Conservation (phyloP, 306 rosid species). For the Rubus idaeus region DNA sequence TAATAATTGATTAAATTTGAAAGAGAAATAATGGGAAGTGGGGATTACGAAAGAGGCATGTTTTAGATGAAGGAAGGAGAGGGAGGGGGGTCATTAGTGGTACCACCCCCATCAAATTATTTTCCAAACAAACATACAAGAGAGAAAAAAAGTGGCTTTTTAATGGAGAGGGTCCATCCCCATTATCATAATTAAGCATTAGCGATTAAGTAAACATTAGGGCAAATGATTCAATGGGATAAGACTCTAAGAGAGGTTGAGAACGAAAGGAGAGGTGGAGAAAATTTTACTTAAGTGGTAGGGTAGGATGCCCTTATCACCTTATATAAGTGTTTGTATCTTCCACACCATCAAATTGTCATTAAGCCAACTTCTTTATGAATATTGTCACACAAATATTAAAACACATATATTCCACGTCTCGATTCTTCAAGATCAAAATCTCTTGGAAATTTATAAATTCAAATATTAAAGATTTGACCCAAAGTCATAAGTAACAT, state of each 20-base stretch:
- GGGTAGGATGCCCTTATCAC: slow-evolving; percentile 92
- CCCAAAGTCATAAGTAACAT: neutral
- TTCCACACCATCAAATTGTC: slow-evolving; percentile 34
- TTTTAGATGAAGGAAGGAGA: slow-evolving; percentile 6
- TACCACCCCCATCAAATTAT: slow-evolving; percentile 3
- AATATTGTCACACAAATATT: neutral
- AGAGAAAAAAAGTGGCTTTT: slow-evolving; percentile 42
- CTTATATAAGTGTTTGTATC: slow-evolving; percentile 19
- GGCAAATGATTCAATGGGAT: slow-evolving; percentile 66
- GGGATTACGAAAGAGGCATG: slow-evolving; percentile 17
- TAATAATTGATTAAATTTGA: neutral
- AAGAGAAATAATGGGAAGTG: neutral
- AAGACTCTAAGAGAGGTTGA: slow-evolving; percentile 44
- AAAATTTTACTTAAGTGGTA: slow-evolving; percentile 55
- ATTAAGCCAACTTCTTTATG: slow-evolving; percentile 12
- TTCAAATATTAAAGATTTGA: neutral
- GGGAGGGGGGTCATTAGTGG: neutral
- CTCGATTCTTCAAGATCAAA: neutral
- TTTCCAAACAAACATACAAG: slow-evolving; percentile 1
- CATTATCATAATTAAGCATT: slow-evolving; percentile 62
- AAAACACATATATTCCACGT: neutral
- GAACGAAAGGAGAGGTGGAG: slow-evolving; percentile 53
- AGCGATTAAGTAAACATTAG: slow-evolving; percentile 75
- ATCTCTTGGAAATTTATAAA: neutral
- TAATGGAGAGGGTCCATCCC: slow-evolving; percentile 64